phyloP scores from a whole-genome alignment of 2,329 filamentous ascomycete species.

The Colletotrichum sidae region DNA sequence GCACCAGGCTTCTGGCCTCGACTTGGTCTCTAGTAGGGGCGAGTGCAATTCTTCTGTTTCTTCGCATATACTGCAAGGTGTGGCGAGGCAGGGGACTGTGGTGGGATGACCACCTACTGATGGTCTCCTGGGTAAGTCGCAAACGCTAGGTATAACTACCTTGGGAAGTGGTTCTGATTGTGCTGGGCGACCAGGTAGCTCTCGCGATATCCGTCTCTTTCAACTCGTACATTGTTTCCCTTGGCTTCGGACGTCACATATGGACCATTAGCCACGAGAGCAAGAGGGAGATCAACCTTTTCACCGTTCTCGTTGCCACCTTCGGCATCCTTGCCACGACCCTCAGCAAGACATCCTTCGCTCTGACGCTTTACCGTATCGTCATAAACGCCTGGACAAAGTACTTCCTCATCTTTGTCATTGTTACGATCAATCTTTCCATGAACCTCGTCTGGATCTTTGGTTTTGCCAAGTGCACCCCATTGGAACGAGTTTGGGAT shows the following conservation, averaged over 20 bases:
- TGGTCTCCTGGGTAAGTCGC: slow-evolving; percentile 49
- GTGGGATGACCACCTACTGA: slow-evolving; percentile 51
- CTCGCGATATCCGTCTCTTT: slow-evolving; percentile 45
- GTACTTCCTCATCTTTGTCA: slow-evolving; percentile 45
- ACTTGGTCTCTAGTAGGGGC: slow-evolving; percentile 45
- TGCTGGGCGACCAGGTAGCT: slow-evolving; percentile 38
- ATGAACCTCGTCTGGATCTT: slow-evolving; percentile 48
- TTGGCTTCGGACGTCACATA: slow-evolving; percentile 42
- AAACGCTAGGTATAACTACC: too few relatives aligned
- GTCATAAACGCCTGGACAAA: slow-evolving; percentile 40
- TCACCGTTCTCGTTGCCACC: slow-evolving; percentile 39
- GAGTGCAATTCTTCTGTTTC: slow-evolving; percentile 42
- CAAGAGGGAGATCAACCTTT: slow-evolving; percentile 37
- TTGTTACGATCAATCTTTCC: slow-evolving; percentile 39
- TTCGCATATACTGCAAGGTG: slow-evolving; percentile 52
- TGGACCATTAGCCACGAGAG: slow-evolving; percentile 39
- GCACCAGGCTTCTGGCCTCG: slow-evolving; percentile 44
- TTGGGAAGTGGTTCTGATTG: neutral
- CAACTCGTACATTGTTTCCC: slow-evolving; percentile 46
- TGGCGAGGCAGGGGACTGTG: slow-evolving; percentile 49
- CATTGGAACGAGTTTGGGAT: slow-evolving; percentile 44
- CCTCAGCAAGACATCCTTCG: slow-evolving; percentile 41
- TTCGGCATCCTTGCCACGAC: slow-evolving; percentile 40
- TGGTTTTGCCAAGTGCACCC: slow-evolving; percentile 47
- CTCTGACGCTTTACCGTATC: slow-evolving; percentile 40